Evolutionary conservation across 495 filamentous ascomycete species (phyloP).

Genomic region (Aspergillus saccharolyticus): DNA sequence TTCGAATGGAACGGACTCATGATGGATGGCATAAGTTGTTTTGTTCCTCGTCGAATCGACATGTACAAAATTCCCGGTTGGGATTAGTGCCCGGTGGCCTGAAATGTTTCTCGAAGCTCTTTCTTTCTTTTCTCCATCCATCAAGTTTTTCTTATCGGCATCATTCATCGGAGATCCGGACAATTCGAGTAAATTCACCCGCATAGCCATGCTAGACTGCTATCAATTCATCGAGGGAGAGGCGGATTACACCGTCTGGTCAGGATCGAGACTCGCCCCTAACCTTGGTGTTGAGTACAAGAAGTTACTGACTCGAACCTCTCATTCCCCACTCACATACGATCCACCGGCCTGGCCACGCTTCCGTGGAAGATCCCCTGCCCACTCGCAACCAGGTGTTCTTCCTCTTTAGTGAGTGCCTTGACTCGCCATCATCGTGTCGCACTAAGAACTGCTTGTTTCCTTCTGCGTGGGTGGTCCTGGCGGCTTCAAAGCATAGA

Average conservation of each 20-base stretch:
- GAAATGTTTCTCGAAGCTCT: background rate
- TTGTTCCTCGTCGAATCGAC: constrained; percentile 1
- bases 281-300: background rate
- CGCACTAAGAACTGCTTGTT: background rate
- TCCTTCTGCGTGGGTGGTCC: background rate
- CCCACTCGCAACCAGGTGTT: background rate
- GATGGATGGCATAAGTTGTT: too few relatives aligned
- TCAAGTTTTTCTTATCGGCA: background rate
- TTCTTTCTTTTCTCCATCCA: background rate
- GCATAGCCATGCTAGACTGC: background rate
- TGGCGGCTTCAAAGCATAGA: background rate
- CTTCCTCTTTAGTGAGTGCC: background rate
- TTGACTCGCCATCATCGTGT: background rate
- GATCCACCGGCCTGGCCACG: background rate
- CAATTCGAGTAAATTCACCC: background rate
- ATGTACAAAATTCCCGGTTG: background rate
- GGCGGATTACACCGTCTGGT: background rate
- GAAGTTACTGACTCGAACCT: background rate
- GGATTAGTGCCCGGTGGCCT: background rate
- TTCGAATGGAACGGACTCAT: too few relatives aligned
- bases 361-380: background rate
- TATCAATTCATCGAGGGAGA: background rate
- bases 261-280: background rate
- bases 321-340: background rate
- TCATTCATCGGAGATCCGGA: background rate